These are phyloP conservation scores for Talaromyces stipitatus DNA, from an alignment of 495 filamentous ascomycete species.

Conservation along the genomic window DNA sequence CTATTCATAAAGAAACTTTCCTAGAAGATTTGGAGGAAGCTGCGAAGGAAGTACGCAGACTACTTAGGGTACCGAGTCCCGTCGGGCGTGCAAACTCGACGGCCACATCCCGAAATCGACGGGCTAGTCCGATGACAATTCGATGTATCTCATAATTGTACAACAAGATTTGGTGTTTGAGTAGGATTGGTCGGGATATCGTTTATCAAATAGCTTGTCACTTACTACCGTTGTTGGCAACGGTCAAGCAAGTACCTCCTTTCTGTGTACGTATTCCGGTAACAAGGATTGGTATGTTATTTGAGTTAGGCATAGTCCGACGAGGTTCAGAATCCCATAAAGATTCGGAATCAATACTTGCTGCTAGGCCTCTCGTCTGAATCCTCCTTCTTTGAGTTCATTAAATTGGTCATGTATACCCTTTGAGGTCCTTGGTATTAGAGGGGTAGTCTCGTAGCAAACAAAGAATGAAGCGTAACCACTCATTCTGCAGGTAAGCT, in stretches of 20 bases:
- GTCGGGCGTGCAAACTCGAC: slow-evolving; percentile 36
- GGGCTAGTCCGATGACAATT: slow-evolving; percentile 42
- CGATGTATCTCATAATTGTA: no score
- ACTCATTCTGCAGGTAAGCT: slow-evolving; percentile 46
- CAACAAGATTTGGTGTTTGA: neutral
- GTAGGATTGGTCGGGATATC: neutral
- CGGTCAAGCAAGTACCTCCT: slow-evolving; percentile 45
- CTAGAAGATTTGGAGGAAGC: slow-evolving; percentile 34
- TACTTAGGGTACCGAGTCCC: slow-evolving; percentile 41
- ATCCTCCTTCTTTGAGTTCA: slow-evolving; percentile 35
- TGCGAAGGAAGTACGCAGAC: slow-evolving; percentile 34
- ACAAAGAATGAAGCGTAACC: slow-evolving; percentile 42
- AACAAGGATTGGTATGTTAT: slow-evolving; percentile 40
- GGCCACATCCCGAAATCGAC: slow-evolving; percentile 36
- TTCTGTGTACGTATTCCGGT: no score
- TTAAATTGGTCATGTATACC: slow-evolving; percentile 36
- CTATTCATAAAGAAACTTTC: no score
- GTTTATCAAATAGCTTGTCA: neutral
- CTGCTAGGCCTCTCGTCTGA: slow-evolving; percentile 36
- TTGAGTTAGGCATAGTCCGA: slow-evolving; percentile 37
- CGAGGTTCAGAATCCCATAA: slow-evolving; percentile 37
- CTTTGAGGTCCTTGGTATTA: slow-evolving; percentile 39
- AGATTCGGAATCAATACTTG: slow-evolving; percentile 39
- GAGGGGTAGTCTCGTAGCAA: slow-evolving; percentile 25
- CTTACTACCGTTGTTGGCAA: slow-evolving; percentile 36